phyloP scores from a whole-genome alignment of 768 basidiomycete species.

The Tulasnella calospora region DNA sequence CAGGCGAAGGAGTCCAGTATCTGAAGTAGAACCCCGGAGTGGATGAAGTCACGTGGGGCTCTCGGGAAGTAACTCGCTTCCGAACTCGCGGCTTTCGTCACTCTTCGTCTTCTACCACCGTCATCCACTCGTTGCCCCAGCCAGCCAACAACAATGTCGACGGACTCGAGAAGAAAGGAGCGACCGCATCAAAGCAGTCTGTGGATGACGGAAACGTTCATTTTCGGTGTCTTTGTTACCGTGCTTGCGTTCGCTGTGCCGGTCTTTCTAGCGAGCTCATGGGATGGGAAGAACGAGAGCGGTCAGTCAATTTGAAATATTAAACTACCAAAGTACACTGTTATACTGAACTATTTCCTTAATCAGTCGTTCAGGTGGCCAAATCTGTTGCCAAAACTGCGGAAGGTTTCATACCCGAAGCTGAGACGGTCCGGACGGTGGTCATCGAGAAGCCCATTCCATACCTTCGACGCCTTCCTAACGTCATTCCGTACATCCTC shows the following conservation, averaged over 20 bases:
- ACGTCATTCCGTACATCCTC: constrained; percentile 31
- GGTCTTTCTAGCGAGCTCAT: background rate
- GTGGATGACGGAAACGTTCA: constrained; percentile 19
- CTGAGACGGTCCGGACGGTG: background rate
- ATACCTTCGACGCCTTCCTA: background rate
- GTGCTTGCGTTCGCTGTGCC: background rate
- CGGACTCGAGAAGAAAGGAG: background rate
- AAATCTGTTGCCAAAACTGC: background rate
- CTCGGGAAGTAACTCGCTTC: background rate
- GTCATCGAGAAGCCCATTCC: background rate
- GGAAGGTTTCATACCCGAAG: background rate
- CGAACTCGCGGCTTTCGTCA: background rate
- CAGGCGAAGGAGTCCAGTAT: no score
- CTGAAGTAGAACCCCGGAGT: no score
- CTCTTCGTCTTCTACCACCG: background rate
- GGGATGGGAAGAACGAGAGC: background rate
- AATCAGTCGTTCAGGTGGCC: background rate
- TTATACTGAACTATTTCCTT: background rate
- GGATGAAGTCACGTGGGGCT: background rate
- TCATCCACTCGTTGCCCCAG: background rate
- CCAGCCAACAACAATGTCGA: background rate
- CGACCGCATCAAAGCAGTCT: background rate
- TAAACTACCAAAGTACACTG: background rate
- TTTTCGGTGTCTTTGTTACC: constrained; percentile 13
- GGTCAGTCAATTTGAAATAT: background rate